Base-by-base conservation (phyloP, 2,329 filamentous ascomycete species). In the Peltaster fructicola region DNA sequence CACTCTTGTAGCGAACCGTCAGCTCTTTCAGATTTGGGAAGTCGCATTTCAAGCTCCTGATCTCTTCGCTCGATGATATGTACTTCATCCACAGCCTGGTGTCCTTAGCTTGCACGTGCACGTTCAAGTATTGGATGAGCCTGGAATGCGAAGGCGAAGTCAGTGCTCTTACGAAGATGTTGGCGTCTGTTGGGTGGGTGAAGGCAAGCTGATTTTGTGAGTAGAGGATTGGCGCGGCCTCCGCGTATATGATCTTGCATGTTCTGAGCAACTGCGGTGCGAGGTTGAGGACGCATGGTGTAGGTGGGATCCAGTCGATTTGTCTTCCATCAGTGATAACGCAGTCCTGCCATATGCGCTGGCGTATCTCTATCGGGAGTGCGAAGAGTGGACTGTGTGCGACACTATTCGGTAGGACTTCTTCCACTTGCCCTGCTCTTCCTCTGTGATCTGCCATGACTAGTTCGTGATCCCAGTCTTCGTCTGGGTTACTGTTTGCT, bases 21-120 rank as follows among this genome's bases (percentile, higher is more conserved):
- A 52, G 31, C 12, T 41, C 34, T 13, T 35, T 35, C 10, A 52
- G 30, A 6, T 27, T 32, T 2, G 47, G 48, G 21, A 44, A 45
- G 29, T 52, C 49, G 25, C 35, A 32, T 20, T 38, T 37, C 9
- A 52, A 34, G 24, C 44, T 46, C 17, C 48, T 31, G 4, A 30
- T 25, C 6, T 26, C 22, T 16, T 45, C 40, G 4, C 38, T 37
- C 14, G 37, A 41, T 6, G 42, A 49, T 13, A 52, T 33, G 28
- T 50, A 52, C 3, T 38, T 37, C 33, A 48, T 51, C 49, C 49
- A 52, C 5, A 48, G 33, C n/a, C 45, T 35, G 11, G 41, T 44
- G 23, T 52, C 49, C 14, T 31, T 30, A 14, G 41, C 35, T 31
- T 44, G 43, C 26, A 51, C 38, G 14, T 46, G 41, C 10, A 52